Percentiles rank a stretch among this genome's conserved stretches.
Conservation (phyloP, 2,329 filamentous ascomycete species). For the Monilinia fructigena region DNA sequence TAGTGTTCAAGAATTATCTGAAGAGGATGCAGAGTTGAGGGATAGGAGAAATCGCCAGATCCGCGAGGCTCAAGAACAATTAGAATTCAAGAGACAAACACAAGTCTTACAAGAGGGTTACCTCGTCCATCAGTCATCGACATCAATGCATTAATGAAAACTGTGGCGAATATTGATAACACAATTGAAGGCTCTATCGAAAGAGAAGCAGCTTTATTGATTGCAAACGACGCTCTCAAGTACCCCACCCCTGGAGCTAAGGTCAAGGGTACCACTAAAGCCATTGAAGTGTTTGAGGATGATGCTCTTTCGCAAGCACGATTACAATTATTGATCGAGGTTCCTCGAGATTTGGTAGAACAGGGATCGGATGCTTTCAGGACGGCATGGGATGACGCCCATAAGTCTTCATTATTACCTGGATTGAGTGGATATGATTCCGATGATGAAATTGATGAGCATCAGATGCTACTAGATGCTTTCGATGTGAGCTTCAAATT, state of each 20-base stretch:
- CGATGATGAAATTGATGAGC: conserved; percentile 58
- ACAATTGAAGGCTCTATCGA: conserved; percentile 69
- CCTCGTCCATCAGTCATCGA: conserved; percentile 76
- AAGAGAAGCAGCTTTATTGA: conserved; percentile 72
- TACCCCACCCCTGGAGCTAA: conserved; percentile 69
- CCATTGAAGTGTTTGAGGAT: conserved; percentile 67
- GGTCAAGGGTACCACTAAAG: conserved; percentile 59
- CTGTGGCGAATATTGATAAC: conserved; percentile 59
- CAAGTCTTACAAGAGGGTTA: conserved; percentile 86
- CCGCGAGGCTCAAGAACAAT: conserved; percentile 64
- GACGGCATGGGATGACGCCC: conserved; percentile 52
- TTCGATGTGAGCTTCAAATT: conserved; percentile 62
- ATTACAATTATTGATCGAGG: conserved; percentile 59
- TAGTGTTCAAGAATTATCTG: conserved; percentile 51
- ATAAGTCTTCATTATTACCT: conserved; percentile 62
- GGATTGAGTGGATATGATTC: conserved; percentile 79
- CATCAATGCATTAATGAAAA: conserved; percentile 63
- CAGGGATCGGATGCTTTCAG: conserved; percentile 54
- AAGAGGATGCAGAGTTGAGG: conserved; percentile 65
- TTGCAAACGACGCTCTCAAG: conserved; percentile 76
- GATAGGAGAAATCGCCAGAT: conserved; percentile 76
- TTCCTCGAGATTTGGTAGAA: conserved; percentile 51
- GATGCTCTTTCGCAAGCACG: conserved; percentile 70
- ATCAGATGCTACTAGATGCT: conserved; percentile 48
- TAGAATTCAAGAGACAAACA: conserved; percentile 79